Evolutionary conservation across 2,329 filamentous ascomycete species (phyloP).

Genomic region (Aschersonia sp.): DNA sequence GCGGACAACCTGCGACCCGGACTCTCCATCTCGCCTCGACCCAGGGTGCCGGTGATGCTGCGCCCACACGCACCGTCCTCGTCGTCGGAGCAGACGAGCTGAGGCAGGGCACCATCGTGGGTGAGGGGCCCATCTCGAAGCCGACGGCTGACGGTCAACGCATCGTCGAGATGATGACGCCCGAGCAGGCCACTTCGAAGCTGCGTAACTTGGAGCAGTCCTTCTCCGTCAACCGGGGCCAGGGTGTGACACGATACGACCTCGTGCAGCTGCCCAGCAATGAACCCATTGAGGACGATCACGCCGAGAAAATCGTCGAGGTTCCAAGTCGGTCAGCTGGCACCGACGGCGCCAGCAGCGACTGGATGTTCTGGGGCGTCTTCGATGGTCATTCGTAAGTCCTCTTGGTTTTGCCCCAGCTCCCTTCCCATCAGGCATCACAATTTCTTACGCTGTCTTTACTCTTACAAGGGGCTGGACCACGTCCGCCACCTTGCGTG

Average conservation of each 20-base stretch:
- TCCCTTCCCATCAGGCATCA: background rate
- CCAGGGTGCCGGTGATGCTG: conserved; percentile 20
- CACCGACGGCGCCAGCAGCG: conserved; percentile 32
- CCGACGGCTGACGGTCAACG: conserved; percentile 70
- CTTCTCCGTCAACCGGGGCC: conserved; percentile 74
- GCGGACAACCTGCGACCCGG: conserved; percentile 19
- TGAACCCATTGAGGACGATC: conserved; percentile 95
- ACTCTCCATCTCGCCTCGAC: conserved; percentile 24
- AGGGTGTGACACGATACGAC: conserved; percentile 89
- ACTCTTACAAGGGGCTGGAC: conserved; percentile 65
- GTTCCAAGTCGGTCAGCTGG: conserved; percentile 45
- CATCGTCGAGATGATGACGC: conserved; percentile 90
- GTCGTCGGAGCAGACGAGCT: conserved; percentile 84
- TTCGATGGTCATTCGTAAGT: conserved; percentile 91
- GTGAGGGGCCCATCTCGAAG: conserved; percentile 78
- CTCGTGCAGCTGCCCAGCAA: conserved; percentile 91
- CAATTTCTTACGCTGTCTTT: background rate
- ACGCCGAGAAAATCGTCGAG: conserved; percentile 95
- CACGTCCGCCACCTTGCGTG: conserved; percentile 87
- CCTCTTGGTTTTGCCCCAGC: background rate
- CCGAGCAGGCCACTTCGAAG: conserved; percentile 84
- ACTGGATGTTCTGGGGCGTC: conserved; percentile 99
- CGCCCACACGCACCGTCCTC: conserved; percentile 52
- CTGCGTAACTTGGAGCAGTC: conserved; percentile 82
- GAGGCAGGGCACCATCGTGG: conserved; percentile 73